Evolutionary conservation across 2,329 filamentous ascomycete genomes (phyloP), one percentile per base, ranked within the genome.

Genomic region (Talaromyces sp.): DNA sequence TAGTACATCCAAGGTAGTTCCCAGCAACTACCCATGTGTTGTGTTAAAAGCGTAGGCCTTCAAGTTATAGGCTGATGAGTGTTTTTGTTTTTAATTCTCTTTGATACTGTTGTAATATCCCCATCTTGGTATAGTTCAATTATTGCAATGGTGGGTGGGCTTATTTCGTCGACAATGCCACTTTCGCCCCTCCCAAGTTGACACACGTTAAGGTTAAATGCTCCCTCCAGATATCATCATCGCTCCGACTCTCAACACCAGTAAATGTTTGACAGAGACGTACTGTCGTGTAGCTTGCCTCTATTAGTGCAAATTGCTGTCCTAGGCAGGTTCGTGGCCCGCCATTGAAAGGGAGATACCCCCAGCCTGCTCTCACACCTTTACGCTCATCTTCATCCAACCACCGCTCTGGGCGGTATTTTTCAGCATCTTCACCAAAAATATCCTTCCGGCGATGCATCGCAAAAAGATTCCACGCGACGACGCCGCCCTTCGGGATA

Each of bases 281-380:
- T 20, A 86, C 85, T 55, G 91, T 79, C 9, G 87, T 85, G 68
- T 92, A 92, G 0, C 68, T 65, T 2, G 70, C 65, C 77, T 92
- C 88, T 0, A 88, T 90, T 42, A 92, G 73, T 11, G 89, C 89
- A 69, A 91, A 93, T 70, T 92, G 88, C 78, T 93, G 88, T 1
- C 88, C 88, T 53, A 91, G 83, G 65, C 71, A 74, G 33, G 74
- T 70, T 7, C 72, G 64, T 3, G 71, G 67, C 13, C 75, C 72
- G 3, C 70, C 68, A 51, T 75, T 73, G 53, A 76, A 73, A 7
- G 72, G 72, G 10, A 75, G 52, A 58, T 66, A 75, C 6, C 70
- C 70, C 64, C 63, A 61, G 16, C 54, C 54, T 19, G 42, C 29
- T 20, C 19, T 20, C 35, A 19, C 7, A 32, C 53, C 39, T 20